Percentiles rank a stretch among this genome's conserved stretches.
Evolutionary conservation across 192 early-diverging fungal genomes (phyloP).

Genomic region (Spinellus fusiger): DNA sequence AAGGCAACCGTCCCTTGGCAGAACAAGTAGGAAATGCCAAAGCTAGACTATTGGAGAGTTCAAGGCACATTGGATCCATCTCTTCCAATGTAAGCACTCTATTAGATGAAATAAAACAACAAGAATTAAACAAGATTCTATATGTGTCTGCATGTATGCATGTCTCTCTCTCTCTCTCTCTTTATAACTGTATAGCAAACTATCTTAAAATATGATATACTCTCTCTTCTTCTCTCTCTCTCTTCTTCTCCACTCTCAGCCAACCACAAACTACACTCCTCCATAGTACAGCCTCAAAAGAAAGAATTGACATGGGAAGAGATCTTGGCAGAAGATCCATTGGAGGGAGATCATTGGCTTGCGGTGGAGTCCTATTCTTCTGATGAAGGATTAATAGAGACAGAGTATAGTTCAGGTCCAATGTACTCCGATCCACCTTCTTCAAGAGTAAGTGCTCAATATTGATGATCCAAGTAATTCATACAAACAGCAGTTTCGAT

Average conservation of each 20-base stretch:
- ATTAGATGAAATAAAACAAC: background rate
- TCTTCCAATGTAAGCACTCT: background rate
- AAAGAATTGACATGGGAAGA: constrained; percentile 17
- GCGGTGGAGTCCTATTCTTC: constrained; percentile 1
- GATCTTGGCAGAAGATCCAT: constrained; percentile 29
- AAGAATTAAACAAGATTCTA: background rate
- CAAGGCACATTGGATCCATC: background rate
- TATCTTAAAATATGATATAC: constrained; percentile 14
- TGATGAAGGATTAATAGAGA: constrained; percentile 7
- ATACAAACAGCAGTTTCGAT: too few relatives aligned
- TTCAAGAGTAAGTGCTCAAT: background rate
- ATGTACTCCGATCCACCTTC: background rate
- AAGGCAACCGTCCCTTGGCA: constrained; percentile 4
- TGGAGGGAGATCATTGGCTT: constrained; percentile 34
- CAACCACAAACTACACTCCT: background rate
- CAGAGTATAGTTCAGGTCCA: background rate
- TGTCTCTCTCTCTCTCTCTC: background rate
- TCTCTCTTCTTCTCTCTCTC: constrained; percentile 4
- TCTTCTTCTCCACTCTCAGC: background rate
- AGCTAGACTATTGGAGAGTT: background rate
- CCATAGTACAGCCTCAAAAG: background rate
- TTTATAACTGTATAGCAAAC: background rate
- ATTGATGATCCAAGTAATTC: background rate
- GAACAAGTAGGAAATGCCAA: background rate
- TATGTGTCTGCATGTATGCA: background rate